Base-by-base conservation (phyloP, 2,329 filamentous ascomycete species). In the Fusarium kyushuense region DNA sequence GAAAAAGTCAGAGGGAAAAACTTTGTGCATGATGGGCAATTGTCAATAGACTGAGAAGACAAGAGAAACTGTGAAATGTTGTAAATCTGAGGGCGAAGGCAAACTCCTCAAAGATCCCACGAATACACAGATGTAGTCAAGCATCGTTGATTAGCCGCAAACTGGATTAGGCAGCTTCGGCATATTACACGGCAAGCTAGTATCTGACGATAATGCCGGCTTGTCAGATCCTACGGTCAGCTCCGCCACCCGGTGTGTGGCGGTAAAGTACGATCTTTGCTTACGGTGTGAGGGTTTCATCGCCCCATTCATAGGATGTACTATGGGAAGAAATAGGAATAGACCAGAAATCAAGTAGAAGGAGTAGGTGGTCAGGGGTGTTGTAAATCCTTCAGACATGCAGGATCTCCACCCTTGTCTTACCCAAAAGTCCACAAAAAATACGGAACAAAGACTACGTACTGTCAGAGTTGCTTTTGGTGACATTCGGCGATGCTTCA, bases 1-100 rank as follows among this genome's bases (percentile, higher is more conserved):
- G 75, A 80, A 83, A 57, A 48, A 61, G 19, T 57, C 25, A 4
- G 70, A 60, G 33, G 40, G 54, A 63, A 78, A 79, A 49, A 79
- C 70, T 46, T 70, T 67, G 58, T 74, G 67, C 74, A 80, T 79
- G 23, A 58, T 73, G 47, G 46, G 23, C 27, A 23, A 13, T 17
- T 29, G 12, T 6, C 16, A 3, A 3, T 13, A 6, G 16, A 21
- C 10, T 25, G 33, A 16, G 5, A 17, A n/a, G 7, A 19, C 4
- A 4, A 23, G 21, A 32, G 14, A 30, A 6, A 32, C 1, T 14
- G 23, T 17, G 9, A 27, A 3, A 7, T n/a, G 14, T 21, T 11
- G 25, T 21, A 17, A 7, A 19, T 19, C 16, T 9, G 21, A 19
- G 16, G 32, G 25, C 21, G 12, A 30, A 14, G 11, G 23, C 23